Evolutionary conservation across 208 protist genomes (phyloP), one percentile per base, ranked within the genome.

Genomic region (Acanthamoeba sp.): DNA sequence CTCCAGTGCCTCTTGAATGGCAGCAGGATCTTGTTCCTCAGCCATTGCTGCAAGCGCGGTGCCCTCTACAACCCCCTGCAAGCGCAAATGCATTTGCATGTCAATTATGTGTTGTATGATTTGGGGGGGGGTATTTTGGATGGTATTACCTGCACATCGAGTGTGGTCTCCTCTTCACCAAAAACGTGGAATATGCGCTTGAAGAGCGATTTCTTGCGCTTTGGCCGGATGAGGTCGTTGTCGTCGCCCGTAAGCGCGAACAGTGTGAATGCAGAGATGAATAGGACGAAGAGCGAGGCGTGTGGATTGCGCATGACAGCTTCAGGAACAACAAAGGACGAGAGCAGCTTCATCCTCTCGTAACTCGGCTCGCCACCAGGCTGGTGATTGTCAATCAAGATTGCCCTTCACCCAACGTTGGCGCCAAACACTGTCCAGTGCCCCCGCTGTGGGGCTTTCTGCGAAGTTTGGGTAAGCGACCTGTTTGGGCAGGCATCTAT

Each of bases 231-330:
- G 18, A 91, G 38, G 34, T 52, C 59, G 38, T 91, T 91, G 50
- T 91, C 85, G 12, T 91, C 85, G 18, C 85, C 85, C 16, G 57
- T 36, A 18, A 91, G 59, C 29, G 85, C 85, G n/a, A 91, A 91
- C n/a, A 91, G 55, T 40, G 85, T 71, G 40, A 91, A 91, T 7
- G 57, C 85, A 16, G 85, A 91, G n/a, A 91, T 45, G 85, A 91
- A 91, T 6, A 91, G 85, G 55, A 91, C 55, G 57, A 71, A 64
- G 18, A 91, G 55, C 10, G 85, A 91, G 1, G 55, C 85, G 55
- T 91, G 85, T 52, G 85, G 85, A 50, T 91, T 91, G 45, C 45
- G 78, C 20, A 87, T 10, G 38, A 87, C 34, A 27, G 78, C 45
- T 0, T 87, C 78, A 10, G 78, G 38, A 22, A 87, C 38, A 10